Evolutionary conservation across 768 basidiomycete genomes (phyloP), one percentile per base, ranked within the genome.

Genomic region (Infundibulicybe gibba): DNA sequence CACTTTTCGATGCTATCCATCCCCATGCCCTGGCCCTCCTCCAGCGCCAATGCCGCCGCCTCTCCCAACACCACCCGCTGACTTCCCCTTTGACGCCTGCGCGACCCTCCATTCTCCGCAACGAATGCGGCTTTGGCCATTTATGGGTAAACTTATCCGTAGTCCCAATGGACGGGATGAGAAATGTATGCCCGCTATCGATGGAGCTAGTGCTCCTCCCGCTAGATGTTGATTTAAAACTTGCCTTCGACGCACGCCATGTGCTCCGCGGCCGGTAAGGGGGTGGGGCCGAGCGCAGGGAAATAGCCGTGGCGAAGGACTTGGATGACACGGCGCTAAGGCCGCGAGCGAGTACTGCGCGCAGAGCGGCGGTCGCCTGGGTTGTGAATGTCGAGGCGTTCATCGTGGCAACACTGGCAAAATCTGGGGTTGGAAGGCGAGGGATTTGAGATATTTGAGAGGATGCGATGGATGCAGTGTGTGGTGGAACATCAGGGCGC

Each of bases 131-230:
- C 9, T 63, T 59, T 1, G 77, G 77, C 72, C 77, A 80, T 54
- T 79, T 79, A 41, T 69, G 59, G 5, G 78, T 79, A 48, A 79
- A 72, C 51, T 72, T 76, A 45, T 67, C 63, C 14, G 64, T 68
- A 6, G 66, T 65, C 25, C 63, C 64, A 25, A 69, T 41, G 14
- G 58, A 51, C 12, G 61, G 57, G 45, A 67, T 64, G 33, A 68
- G 56, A 31, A 55, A 53, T 31, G 44, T 50, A 47, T 59, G 67
- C 4, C 64, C 64, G 6, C 54, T 54, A 49, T 65, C 60, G 33
- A 63, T 44, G 16, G 58, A 59, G 15, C 20, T 45, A 19, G 43
- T 31, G 17, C 44, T 50, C 15, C 43, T 35, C 1, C 43, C 30
- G 44, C 51, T 55, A 14, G 37, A 44, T 12, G 16, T 45, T 6